Conservation (phyloP, 2,329 filamentous ascomycete genomes). For the Teratosphaeriaceae sp. region DNA sequence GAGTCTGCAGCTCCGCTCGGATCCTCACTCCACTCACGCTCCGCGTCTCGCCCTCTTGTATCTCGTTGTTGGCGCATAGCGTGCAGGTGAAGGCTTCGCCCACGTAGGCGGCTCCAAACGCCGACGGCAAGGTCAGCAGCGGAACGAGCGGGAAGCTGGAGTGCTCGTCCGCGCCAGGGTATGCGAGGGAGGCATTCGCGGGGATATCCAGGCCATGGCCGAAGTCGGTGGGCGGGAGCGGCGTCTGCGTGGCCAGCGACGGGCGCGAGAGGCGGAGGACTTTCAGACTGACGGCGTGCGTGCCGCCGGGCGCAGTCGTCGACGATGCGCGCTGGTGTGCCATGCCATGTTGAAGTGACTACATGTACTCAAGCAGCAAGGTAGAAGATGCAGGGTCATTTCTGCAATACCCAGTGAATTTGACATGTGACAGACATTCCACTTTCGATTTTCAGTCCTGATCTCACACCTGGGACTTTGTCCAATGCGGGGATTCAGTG, state of each 20-base stretch:
- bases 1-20: slow-evolving; percentile 92
- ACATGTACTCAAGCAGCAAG: too few species aligned
- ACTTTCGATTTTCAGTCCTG: too few species aligned
- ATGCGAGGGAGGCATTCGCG: slow-evolving; percentile 65
- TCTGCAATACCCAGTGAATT: too few species aligned
- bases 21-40: slow-evolving; percentile 71
- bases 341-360: slow-evolving; percentile 16
- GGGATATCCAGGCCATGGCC: slow-evolving; percentile 43
- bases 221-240: slow-evolving; percentile 48
- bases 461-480: too few species aligned
- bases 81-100: slow-evolving; percentile 94
- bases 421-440: too few species aligned
- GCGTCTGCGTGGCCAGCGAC: slow-evolving; percentile 64
- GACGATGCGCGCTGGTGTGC: slow-evolving; percentile 31
- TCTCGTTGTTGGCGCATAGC: slow-evolving; percentile 90
- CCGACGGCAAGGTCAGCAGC: slow-evolving; percentile 74
- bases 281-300: slow-evolving; percentile 80
- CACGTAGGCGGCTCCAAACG: slow-evolving; percentile 91
- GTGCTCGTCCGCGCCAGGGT: slow-evolving; percentile 45
- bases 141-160: slow-evolving; percentile 52
- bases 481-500: too few species aligned
- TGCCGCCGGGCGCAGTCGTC: slow-evolving; percentile 36
- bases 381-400: too few species aligned
- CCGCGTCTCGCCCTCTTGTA: slow-evolving; percentile 37
- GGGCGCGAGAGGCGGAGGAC: slow-evolving; percentile 77